Base-by-base conservation (phyloP, 176 grass and related monocot species). In the Urochloa ruziziensis region DNA sequence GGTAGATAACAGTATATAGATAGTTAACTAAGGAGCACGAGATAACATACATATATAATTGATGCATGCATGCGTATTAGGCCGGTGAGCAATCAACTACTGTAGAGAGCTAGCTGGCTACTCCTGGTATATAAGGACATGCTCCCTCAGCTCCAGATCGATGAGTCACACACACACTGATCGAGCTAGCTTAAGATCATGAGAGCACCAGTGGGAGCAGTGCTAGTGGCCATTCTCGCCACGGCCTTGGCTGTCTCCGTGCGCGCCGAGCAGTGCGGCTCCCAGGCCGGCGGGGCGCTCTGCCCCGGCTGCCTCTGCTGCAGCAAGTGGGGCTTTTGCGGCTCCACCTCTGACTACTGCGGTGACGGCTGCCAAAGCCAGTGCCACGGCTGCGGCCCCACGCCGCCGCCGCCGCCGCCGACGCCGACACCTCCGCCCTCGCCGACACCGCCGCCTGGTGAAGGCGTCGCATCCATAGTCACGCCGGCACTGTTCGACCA, bases 261-360 rank as follows among this genome's bases (percentile, higher is more conserved):
- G 2, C 56, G 25, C 19, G 88, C 57, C 19, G 21, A 84, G 70
- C 77, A 87, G 46, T 91, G 89, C 70, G 89, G 89, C 2, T 4
- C 13, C 0, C 75, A 84, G 46, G 85, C 84, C 30, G 76, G 67
- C 36, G 81, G 81, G 0, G 52, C 77, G 5, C 3, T 43, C 7
- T 91, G 89, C 85, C 64, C 81, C 36, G 43, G 62, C 54, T 74
- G 85, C 43, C 77, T 81, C 15, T 91, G 89, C 71, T 91, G 89
- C 82, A 91, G 89, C 89, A 21, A 18, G 0, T 88, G 0, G 1
- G 89, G 89, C 30, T 91, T 39, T 32, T 91, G 85, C 69, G 89
- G 89, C 52, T 32, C 62, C 82, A 82, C 75, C 17, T 0, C 10
- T 0, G 49, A 9, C 6, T 82, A 87, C 80, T 87, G 84, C 74